Evolutionary conservation across 257 asterid species (phyloP), one percentile per base, ranked within the genome.

Genomic region (Phtheirospermum japonicum): DNA sequence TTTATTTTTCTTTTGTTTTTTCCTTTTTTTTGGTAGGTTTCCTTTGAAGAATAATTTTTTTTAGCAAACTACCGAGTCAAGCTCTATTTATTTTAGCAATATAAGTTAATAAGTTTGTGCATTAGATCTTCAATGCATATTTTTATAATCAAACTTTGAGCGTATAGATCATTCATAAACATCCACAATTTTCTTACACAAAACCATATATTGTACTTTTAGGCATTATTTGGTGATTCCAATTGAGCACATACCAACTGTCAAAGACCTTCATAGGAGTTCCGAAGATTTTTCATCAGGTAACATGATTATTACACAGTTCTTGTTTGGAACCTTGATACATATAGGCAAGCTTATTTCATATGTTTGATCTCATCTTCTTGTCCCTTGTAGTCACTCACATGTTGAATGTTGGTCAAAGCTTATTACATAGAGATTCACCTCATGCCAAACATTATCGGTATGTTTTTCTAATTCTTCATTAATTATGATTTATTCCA

Each of bases 171-270:
- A 12, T 48, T 48, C n/a, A 28, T 39, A 26, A 49, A 17, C 20
- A n/a, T 10, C 63, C 31, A 5, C 57, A 33, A 2, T 23, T 45
- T n/a, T 57, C 43, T 68, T 55, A 42, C 43, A 46, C 43, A 34
- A 40, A 33, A 32, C 28, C 39, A 32, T 17, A 56, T 19, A 30
- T 63, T 50, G 66, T 13, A 49, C 61, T 68, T 23, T 49, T 65
- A 88, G 89, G 91, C 99, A 89, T 76, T 92, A 92, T 84, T 80
- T 89, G 83, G 97, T 87, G 69, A 83, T 92, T 76, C 86, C 97
- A 56, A 66, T 72, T 71, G 78, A 80, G 71, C 99, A 92, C 82
- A 82, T 88, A 71, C 82, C 95, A 20, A 89, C 99, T 0, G 95
- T 85, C 11, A 81, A 76, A 36, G 72, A 84, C 61, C 95, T 91